Percentiles rank a stretch among this genome's conserved stretches.
phyloP scores from a whole-genome alignment of 2,329 filamentous ascomycete species.

The Dothistroma pini region DNA sequence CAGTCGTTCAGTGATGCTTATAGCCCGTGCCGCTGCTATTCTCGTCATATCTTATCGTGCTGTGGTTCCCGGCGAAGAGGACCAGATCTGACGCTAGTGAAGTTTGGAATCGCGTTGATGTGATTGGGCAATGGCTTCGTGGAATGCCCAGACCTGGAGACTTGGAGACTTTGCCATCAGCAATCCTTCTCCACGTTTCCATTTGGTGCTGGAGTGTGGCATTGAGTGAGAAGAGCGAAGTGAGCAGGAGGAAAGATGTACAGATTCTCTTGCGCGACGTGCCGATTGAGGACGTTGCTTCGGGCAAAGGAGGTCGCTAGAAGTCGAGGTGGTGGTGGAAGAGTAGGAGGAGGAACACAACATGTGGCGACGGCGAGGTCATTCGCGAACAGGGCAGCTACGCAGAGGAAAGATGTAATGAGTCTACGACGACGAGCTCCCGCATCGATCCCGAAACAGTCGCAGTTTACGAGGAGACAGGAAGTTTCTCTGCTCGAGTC shows the following conservation, averaged over 20 bases:
- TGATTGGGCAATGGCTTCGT: not conserved
- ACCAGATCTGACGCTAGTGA: not conserved
- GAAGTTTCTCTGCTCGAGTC: slow-evolving; percentile 18
- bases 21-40: not conserved
- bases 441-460: not conserved
- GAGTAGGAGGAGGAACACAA: not conserved
- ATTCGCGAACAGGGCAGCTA: not conserved
- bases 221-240: not conserved
- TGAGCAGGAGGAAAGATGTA: not conserved
- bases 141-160: not conserved
- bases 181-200: not conserved
- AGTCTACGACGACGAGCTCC: not conserved
- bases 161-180: not conserved
- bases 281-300: slow-evolving; percentile 8
- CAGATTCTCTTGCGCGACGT: slow-evolving; percentile 1
- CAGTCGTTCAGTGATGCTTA: not conserved
- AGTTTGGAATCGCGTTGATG: not conserved
- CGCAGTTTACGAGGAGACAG: slow-evolving; percentile 14
- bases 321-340: not conserved
- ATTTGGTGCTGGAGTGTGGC: too few species aligned
- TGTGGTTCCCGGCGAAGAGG: not conserved
- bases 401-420: not conserved
- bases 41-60: not conserved
- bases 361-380: not conserved
- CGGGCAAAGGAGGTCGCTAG: slow-evolving; percentile 4